Evolutionary conservation across 2,329 filamentous ascomycete species (phyloP), one percentile per base, ranked within the genome.

Genomic region (Aspergillus alliaceus): DNA sequence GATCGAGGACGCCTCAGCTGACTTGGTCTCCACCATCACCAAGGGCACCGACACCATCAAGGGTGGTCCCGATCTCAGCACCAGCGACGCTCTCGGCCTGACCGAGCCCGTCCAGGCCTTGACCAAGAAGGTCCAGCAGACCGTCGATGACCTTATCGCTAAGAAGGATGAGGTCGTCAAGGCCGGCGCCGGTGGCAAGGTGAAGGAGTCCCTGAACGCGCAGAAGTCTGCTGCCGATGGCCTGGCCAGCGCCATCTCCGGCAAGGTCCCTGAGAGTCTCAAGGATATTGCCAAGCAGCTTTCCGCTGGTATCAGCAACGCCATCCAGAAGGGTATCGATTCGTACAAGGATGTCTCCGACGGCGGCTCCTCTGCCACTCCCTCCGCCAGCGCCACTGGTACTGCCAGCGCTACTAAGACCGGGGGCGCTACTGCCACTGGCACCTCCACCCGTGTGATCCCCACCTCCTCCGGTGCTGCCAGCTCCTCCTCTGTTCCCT

Each of bases 241-340:
- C 49, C 69, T 74, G 22, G 50, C 64, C 42, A 47, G 60, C 11
- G 68, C 69, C 59, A 67, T 74, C 56, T 59, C 59, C 53, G 46
- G 53, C 60, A 74, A 74, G 69, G 69, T 72, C 25, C 70, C 71
- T 39, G 27, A 55, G 2, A 56, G 55, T 18, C 61, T 72, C 9
- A 18, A 58, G 11, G 53, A 58, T 15, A 57, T 72, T 48, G 70
- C 71, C 44, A 25, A 49, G 18, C 15, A 61, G 7, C 69, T 73
- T 53, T 57, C 68, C 32, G 47, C 64, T 24, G 70, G 69, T 53
- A 69, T 74, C 59, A 66, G 65, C 59, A 58, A 58, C 25, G 68
- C 68, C 48, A 70, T 74, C 59, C 65, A 73, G 64, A 64, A 64
- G 54, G 71, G 71, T 56, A 51, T 56, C 29, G 54, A 56, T 37